Evolutionary conservation across 768 basidiomycete species (phyloP).

Genomic region (Aureoboletus auriporus): DNA sequence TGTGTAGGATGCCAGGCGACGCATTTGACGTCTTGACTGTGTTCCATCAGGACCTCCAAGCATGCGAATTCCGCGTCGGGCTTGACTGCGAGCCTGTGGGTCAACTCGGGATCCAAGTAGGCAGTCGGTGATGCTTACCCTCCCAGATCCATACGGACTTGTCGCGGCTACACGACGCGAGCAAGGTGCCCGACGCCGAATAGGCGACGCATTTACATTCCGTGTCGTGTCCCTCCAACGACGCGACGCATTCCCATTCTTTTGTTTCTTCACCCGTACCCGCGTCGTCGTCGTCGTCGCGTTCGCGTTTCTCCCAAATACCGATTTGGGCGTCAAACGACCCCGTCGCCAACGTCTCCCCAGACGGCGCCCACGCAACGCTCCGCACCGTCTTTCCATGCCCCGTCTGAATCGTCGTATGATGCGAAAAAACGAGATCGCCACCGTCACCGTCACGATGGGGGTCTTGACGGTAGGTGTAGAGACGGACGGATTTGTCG

Average conservation of each 20-base stretch:
- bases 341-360: constrained; percentile 80
- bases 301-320: constrained; percentile 75
- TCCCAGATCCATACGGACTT: constrained; percentile 99
- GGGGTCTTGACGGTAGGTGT: constrained; percentile 48
- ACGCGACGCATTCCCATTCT: constrained; percentile 86
- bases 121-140: constrained; percentile 41
- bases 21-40: constrained; percentile 92
- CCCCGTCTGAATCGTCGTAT: constrained; percentile 72
- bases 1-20: constrained; percentile 94
- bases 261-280: constrained; percentile 4
- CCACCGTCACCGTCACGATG: constrained; percentile 16
- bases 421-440: constrained; percentile 38
- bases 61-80: constrained; percentile 95
- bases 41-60: constrained; percentile 93
- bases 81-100: constrained; percentile 48
- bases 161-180: constrained; percentile 95
- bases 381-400: constrained; percentile 87
- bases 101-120: not conserved
- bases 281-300: too few relatives aligned
- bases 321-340: constrained; percentile 93
- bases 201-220: constrained; percentile 94
- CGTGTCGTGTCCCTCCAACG: constrained; percentile 91
- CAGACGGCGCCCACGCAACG: constrained; percentile 87
- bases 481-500: constrained; percentile 89
- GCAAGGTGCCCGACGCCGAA: constrained; percentile 64